Conservation (phyloP, 352 stramenopile genomes). For the Aphanomyces cochlioides region DNA sequence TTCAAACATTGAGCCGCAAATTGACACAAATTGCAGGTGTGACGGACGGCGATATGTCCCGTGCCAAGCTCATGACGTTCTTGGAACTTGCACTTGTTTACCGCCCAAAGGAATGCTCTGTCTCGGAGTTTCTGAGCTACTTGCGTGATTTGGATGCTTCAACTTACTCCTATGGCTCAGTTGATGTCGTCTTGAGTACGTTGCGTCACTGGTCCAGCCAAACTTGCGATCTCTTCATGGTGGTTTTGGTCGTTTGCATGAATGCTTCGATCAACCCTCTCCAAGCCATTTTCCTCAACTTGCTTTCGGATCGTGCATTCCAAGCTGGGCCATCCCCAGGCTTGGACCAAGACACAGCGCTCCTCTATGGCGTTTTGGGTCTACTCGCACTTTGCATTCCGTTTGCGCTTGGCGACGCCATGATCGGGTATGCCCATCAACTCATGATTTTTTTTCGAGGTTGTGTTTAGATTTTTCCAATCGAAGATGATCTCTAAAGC, state of each 20-base stretch:
- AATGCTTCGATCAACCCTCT: constrained; percentile 78
- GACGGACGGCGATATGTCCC: constrained; percentile 80
- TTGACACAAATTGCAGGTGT: constrained; percentile 80
- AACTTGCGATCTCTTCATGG: constrained; percentile 66
- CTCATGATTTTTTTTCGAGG: background rate
- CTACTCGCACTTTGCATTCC: constrained; percentile 72
- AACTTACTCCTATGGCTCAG: constrained; percentile 70
- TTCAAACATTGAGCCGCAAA: constrained; percentile 86
- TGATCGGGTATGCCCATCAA: constrained; percentile 53
- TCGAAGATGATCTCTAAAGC: constrained; percentile 89
- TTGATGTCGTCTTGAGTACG: constrained; percentile 73
- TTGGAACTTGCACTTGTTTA: constrained; percentile 77
- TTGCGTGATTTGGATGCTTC: constrained; percentile 81
- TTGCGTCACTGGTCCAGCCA: constrained; percentile 84
- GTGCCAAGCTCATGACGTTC: constrained; percentile 86
- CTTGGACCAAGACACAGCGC: constrained; percentile 41
- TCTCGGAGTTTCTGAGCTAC: constrained; percentile 82
- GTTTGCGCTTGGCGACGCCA: constrained; percentile 83
- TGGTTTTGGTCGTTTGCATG: constrained; percentile 75
- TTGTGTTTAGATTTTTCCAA: constrained; percentile 47
- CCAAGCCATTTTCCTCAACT: constrained; percentile 68
- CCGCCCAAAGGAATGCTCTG: constrained; percentile 62
- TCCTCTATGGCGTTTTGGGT: constrained; percentile 68
- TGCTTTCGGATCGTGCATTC: constrained; percentile 50
- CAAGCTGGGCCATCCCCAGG: constrained; percentile 40